phyloP scores from a whole-genome alignment of 441 rosid genomes.

The Erysimum pusillum region DNA sequence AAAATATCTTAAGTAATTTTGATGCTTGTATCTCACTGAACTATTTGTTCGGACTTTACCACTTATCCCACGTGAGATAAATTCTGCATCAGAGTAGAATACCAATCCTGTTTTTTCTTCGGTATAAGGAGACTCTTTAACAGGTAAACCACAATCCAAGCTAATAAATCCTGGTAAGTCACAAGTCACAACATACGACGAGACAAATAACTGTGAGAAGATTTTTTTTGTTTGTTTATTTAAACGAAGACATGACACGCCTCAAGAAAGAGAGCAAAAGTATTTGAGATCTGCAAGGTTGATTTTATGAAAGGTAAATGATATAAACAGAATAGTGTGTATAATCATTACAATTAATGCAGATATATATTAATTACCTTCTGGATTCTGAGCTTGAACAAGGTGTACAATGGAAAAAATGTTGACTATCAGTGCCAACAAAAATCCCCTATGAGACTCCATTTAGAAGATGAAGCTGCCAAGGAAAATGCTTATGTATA shows the following conservation, averaged over 20 bases:
- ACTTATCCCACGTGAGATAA: conserved; percentile 34
- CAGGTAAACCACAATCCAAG: conserved; percentile 37
- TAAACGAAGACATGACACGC: neutral
- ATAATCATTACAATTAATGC: no score
- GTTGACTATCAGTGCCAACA: neutral
- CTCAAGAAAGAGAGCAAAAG: conserved; percentile 18
- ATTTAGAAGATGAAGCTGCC: neutral
- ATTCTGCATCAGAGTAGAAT: conserved; percentile 31
- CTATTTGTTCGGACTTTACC: conserved; percentile 32
- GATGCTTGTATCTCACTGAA: conserved; percentile 25
- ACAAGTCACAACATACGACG: neutral
- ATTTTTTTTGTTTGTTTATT: neutral
- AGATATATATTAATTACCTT: neutral
- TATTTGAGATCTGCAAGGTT: neutral
- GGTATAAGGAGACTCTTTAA: conserved; percentile 20
- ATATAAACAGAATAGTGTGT: no score
- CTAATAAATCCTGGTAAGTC: conserved; percentile 35
- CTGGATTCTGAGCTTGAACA: neutral
- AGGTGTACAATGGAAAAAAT: neutral
- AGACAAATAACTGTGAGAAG: neutral
- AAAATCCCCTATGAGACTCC: neutral
- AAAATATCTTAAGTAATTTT: conserved; percentile 50
- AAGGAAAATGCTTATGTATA: neutral
- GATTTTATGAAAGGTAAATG: no score
- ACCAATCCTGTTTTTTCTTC: conserved; percentile 32